These are phyloP conservation scores for Rubia balearica DNA, from an alignment of 305 asterid species.

Conservation along the genomic window DNA sequence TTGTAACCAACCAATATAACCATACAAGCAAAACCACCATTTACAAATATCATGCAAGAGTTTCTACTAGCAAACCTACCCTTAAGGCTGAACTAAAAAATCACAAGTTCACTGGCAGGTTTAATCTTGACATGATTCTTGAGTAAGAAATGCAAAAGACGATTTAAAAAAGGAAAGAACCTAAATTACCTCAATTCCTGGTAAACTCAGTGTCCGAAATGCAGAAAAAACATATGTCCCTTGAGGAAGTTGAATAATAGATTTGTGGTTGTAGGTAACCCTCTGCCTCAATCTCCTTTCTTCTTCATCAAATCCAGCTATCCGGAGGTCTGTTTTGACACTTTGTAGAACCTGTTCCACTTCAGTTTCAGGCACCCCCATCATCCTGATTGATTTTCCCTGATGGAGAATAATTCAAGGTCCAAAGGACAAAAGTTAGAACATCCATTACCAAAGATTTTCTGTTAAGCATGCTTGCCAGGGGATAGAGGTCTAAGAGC, in stretches of 20 bases:
- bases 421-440: background rate
- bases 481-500: background rate
- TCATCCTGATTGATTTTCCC: slow-evolving; percentile 80
- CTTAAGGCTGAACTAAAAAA: background rate
- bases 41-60: background rate
- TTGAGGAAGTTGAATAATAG: slow-evolving; percentile 53
- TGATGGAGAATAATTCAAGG: slow-evolving; percentile 22
- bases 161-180: background rate
- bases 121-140: background rate
- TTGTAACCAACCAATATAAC: background rate
- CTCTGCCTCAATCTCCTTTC: slow-evolving; percentile 65
- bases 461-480: background rate
- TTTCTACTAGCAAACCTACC: background rate
- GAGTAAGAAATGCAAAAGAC: background rate
- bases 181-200: slow-evolving; percentile 65
- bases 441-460: background rate
- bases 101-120: background rate
- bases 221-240: slow-evolving; percentile 73
- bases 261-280: slow-evolving; percentile 27
- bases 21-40: background rate
- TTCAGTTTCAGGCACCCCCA: slow-evolving; percentile 81
- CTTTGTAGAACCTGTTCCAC: slow-evolving; percentile 62
- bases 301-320: slow-evolving; percentile 93
- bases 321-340: slow-evolving; percentile 55
- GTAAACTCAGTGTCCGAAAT: slow-evolving; percentile 70